phyloP scores from a whole-genome alignment of 306 rosid genomes.

The Fragaria vesca region DNA sequence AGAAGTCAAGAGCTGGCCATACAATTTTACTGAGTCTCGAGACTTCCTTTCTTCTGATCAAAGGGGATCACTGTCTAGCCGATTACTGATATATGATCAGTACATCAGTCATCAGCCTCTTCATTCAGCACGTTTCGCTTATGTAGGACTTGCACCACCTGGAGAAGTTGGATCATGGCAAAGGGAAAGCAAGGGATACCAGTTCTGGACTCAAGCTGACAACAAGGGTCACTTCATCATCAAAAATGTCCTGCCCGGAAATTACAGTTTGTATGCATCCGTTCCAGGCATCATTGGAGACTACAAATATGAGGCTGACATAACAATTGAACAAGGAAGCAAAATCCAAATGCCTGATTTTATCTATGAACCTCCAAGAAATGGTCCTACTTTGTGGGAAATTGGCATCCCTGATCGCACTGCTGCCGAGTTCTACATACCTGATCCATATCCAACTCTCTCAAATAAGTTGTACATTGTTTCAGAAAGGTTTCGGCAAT shows the following conservation, averaged over 20 bases:
- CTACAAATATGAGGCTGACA: slow-evolving; percentile 35
- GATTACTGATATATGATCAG: slow-evolving; percentile 49
- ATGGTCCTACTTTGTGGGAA: slow-evolving; percentile 80
- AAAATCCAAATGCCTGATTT: slow-evolving; percentile 26
- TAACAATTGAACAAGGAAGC: slow-evolving; percentile 45
- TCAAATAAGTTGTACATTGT: slow-evolving; percentile 32
- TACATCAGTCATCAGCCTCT: slow-evolving; percentile 20
- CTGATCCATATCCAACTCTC: slow-evolving; percentile 48
- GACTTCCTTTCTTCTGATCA: slow-evolving; percentile 45
- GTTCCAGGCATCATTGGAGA: slow-evolving; percentile 79
- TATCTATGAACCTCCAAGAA: slow-evolving; percentile 65
- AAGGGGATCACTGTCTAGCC: slow-evolving; percentile 52
- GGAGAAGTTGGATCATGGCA: slow-evolving; percentile 83
- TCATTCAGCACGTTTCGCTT: slow-evolving; percentile 36
- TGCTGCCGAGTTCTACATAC: slow-evolving; percentile 62
- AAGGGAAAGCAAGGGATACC: slow-evolving; percentile 78
- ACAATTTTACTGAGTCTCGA: slow-evolving; percentile 49
- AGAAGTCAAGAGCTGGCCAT: slow-evolving; percentile 71
- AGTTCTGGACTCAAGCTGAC: slow-evolving; percentile 68
- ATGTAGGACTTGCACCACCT: slow-evolving; percentile 65
- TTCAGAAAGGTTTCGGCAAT: slow-evolving; percentile 39
- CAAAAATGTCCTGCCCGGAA: slow-evolving; percentile 50
- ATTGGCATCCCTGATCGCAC: slow-evolving; percentile 88
- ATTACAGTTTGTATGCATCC: slow-evolving; percentile 65
- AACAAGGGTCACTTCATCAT: slow-evolving; percentile 47